Evolutionary conservation across 2,329 filamentous ascomycete species (phyloP).

Genomic region (Colletotrichum kahawae): DNA sequence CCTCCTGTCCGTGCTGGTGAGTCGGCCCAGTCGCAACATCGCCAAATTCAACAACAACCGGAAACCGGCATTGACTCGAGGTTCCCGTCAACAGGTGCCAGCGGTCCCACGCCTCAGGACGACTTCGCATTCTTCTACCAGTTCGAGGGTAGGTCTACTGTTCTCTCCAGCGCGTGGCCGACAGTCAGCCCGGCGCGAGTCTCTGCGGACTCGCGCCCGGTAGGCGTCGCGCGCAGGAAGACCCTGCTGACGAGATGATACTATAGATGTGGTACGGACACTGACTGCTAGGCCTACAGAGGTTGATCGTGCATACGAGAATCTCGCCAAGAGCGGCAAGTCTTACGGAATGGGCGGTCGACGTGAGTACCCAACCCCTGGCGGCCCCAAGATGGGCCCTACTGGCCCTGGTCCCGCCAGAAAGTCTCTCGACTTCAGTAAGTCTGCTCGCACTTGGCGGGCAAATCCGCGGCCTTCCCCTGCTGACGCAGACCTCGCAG

Average conservation of each 20-base stretch:
- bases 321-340: conserved; percentile 96
- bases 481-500: conserved; percentile 48
- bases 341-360: conserved; percentile 77
- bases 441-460: conserved; percentile 26
- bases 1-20: conserved; percentile 43
- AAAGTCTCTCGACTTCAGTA: conserved; percentile 32
- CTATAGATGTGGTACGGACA: conserved; percentile 23
- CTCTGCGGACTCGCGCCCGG: neutral
- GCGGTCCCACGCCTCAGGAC: conserved; percentile 75
- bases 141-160: conserved; percentile 78
- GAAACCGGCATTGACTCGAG: conserved; percentile 18
- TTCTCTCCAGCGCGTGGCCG: conserved; percentile 4
- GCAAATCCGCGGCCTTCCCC: conserved; percentile 19
- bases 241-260: conserved; percentile 10
- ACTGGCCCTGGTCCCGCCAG: conserved; percentile 30
- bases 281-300: conserved; percentile 58
- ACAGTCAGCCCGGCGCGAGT: neutral
- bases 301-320: conserved; percentile 94
- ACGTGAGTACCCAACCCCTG: conserved; percentile 79
- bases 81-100: conserved; percentile 63
- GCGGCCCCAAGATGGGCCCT: conserved; percentile 36
- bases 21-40: conserved; percentile 19
- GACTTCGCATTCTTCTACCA: conserved; percentile 86
- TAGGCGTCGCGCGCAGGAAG: conserved; percentile 6
- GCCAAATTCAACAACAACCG: conserved; percentile 5